Conservation (phyloP, 2,329 filamentous ascomycete genomes). For the Arthrobotrys entomopaga region DNA sequence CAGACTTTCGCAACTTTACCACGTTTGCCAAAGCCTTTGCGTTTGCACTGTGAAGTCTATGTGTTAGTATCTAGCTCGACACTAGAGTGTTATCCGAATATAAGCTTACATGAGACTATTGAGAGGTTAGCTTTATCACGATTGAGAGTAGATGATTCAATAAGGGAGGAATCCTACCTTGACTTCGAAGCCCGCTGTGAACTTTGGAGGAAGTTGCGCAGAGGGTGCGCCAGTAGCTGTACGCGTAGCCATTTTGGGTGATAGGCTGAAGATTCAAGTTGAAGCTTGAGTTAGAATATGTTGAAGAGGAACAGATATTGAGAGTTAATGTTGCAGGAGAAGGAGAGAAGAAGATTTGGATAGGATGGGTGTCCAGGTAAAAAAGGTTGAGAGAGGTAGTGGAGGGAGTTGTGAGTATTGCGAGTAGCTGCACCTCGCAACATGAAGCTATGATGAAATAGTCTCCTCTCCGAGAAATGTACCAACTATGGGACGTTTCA, state of each 20-base stretch:
- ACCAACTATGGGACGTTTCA: no score
- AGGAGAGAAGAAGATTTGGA: no score
- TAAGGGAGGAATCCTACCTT: conserved; percentile 19
- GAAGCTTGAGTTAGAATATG: no score
- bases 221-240: conserved; percentile 35
- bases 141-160: neutral
- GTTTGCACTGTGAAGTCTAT: conserved; percentile 60
- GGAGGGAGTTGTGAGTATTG: no score
- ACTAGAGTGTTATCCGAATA: neutral
- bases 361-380: no score
- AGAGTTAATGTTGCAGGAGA: no score
- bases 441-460: no score
- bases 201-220: conserved; percentile 27
- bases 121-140: conserved; percentile 16
- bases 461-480: no score
- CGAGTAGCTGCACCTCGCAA: no score
- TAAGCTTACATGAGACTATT: conserved; percentile 44
- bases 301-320: no score
- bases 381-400: no score
- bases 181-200: conserved; percentile 26
- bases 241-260: conserved; percentile 14
- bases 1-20: conserved; percentile 63
- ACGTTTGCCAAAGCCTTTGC: conserved; percentile 69
- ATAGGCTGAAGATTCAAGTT: neutral
- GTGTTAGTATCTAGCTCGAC: neutral